phyloP scores from a whole-genome alignment of 768 basidiomycete genomes.

The Vararia minispora region DNA sequence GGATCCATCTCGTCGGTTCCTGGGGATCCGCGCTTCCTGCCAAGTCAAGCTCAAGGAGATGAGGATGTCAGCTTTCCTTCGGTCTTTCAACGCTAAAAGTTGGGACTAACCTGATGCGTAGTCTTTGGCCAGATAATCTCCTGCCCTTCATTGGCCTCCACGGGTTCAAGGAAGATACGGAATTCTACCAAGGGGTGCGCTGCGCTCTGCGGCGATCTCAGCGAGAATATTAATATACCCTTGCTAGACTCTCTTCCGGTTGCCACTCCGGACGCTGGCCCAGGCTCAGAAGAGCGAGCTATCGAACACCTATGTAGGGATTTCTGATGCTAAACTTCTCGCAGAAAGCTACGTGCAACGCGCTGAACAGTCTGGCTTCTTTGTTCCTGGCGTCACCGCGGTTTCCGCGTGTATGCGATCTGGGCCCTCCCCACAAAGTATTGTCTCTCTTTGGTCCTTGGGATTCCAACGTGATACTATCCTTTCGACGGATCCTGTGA shows the following conservation, averaged over 20 bases:
- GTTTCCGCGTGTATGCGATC: no score
- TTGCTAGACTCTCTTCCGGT: slow-evolving; percentile 33
- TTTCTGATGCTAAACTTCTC: no score
- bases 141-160: slow-evolving; percentile 27
- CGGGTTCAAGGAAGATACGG: slow-evolving; percentile 23
- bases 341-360: no score
- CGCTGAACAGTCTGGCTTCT: no score
- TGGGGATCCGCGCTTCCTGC: neutral
- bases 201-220: neutral
- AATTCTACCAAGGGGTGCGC: slow-evolving; percentile 31
- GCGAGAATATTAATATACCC: slow-evolving; percentile 1
- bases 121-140: slow-evolving; percentile 33
- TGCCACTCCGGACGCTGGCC: slow-evolving; percentile 27
- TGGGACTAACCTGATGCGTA: slow-evolving; percentile 12
- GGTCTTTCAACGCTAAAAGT: neutral
- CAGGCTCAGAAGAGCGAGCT: slow-evolving; percentile 14
- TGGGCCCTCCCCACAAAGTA: no score
- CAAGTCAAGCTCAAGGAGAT: slow-evolving; percentile 22
- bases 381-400: no score
- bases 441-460: no score
- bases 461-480: no score
- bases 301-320: neutral
- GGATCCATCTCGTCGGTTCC: slow-evolving; percentile 33
- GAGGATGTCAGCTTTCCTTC: slow-evolving; percentile 19
- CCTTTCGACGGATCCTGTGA: no score